A percentile compares a stretch with the other conserved stretches of the same genome.
phyloP scores from a whole-genome alignment of 1,284 basidiomycete species.

The Coriolopsis trogii region DNA sequence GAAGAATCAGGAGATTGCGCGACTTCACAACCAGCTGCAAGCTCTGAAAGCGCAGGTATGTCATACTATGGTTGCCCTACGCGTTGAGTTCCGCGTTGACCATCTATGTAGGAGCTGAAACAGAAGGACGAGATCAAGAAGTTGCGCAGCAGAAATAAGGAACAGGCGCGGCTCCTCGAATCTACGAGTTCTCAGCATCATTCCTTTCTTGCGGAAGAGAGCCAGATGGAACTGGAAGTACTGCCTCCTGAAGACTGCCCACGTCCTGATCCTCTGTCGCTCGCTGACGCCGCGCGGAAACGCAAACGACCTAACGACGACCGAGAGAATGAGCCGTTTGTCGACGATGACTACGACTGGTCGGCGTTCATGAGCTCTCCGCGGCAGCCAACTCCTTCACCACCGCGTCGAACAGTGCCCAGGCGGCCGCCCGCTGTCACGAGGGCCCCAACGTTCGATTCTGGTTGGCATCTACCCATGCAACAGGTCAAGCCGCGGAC shows the following conservation, averaged over 20 bases:
- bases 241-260: neutral
- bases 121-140: constrained; percentile 23
- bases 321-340: neutral
- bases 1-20: constrained; percentile 5
- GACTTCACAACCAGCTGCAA: constrained; percentile 4
- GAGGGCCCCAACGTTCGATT: constrained; percentile 1
- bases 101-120: constrained; percentile 18
- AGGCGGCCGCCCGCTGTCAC: neutral
- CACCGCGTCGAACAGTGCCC: too few species aligned
- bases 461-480: constrained; percentile 13
- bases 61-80: neutral
- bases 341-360: neutral
- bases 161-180: neutral
- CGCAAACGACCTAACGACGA: constrained; percentile 11
- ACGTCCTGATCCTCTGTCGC: too few species aligned
- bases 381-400: too few species aligned
- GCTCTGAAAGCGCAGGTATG: constrained; percentile 17
- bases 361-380: neutral
- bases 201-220: neutral
- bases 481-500: constrained; percentile 10
- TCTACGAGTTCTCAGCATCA: neutral
- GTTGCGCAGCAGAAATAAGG: constrained; percentile 13
- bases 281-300: constrained; percentile 3
- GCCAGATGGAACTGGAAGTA: neutral
- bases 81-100: neutral